Evolutionary conservation across 768 basidiomycete genomes (phyloP), one percentile per base, ranked within the genome.

Genomic region (Daedalea quercina): DNA sequence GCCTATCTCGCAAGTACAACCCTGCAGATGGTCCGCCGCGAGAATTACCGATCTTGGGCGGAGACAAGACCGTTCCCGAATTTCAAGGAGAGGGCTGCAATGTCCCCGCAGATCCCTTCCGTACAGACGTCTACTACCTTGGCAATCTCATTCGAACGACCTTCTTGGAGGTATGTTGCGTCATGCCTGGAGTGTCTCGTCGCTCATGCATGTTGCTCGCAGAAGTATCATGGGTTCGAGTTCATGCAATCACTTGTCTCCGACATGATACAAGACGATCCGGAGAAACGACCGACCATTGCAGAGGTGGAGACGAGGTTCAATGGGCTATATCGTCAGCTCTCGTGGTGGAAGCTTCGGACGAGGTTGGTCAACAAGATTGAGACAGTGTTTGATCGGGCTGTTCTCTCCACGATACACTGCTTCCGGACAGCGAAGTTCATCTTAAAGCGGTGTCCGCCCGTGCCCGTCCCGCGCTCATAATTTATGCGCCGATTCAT

Each of bases 231-330:
- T 4, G 65, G 65, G 0, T 54, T 71, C 20, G 67, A 68, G 9
- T 70, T 73, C 54, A 65, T 72, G 56, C 15, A 34, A 13, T 54
- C 54, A 1, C 60, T 73, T 2, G 56, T 69, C 1, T 53, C 50
- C 1, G 65, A 66, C 25, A 73, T 73, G 71, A 56, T 63, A 0
- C 57, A 67, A 40, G 57, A 63, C 0, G 66, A 70, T 34, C 69
- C 71, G 1, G 31, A 44, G 3, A 61, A 64, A 23, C 64, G 71
- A 1, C 71, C 70, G 1, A 56, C 50, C 0, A 70, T 67, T 28
- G 61, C 63, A 28, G 52, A 65, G 9, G 69, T 71, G n/a, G 59
- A 65, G 8, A 24, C 28, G 2, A 63, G 64, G 15, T 72, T 72
- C 46, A 51, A 57, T 15, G 24, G 13, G 9, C 55, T 70, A 7